Evolutionary conservation across 352 stramenopile species (phyloP), one percentile per base, ranked within the genome.

Genomic region (Globisporangium mamillatum): DNA sequence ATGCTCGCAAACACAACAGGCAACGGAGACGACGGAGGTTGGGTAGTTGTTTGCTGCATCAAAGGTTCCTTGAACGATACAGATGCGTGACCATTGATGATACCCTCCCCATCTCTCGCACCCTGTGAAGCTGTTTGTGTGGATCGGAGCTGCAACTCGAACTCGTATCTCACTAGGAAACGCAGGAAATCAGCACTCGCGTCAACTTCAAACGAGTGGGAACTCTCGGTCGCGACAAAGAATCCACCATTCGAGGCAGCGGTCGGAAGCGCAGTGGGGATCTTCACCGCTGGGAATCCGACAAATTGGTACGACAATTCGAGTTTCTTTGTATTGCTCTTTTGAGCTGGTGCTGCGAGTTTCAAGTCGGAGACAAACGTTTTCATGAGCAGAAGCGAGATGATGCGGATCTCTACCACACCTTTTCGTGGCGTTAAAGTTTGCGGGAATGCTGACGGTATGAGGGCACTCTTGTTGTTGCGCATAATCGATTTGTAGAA

Each of bases 221-320:
- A 25, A n/a, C n/a, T 53, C n/a, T 66, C 52, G 4, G 20, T 22
- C 6, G 48, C 54, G 22, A 68, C 46, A 29, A 68, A 70, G 46
- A 59, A 69, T 1, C 67, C 67, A 14, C 62, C 67, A n/a, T 54
- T 53, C 22, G 67, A 57, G 1, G 50, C 22, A 34, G 36, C 24
- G 3, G 29, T n/a, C 5, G 68, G 59, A 7, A 60, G 4, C 8
- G 24, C 5, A 20, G 68, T 0, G 0, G 32, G n/a, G 10, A 70
- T 59, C 4, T 22, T 41, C 5, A 55, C 64, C 8, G 4, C 18
- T 41, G 68, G 59, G 53, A 71, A 74, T 4, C 68, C 68, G 24
- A 74, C 32, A 46, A 74, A 74, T 27, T 52, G 68, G 25, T 68
- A 74, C 18, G 64, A 53, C n/a, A 74, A 44, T 22, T 53, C 34